Evolutionary conservation across 176 grass and related monocot species (phyloP).

Genomic region (Juncus inflexus): DNA sequence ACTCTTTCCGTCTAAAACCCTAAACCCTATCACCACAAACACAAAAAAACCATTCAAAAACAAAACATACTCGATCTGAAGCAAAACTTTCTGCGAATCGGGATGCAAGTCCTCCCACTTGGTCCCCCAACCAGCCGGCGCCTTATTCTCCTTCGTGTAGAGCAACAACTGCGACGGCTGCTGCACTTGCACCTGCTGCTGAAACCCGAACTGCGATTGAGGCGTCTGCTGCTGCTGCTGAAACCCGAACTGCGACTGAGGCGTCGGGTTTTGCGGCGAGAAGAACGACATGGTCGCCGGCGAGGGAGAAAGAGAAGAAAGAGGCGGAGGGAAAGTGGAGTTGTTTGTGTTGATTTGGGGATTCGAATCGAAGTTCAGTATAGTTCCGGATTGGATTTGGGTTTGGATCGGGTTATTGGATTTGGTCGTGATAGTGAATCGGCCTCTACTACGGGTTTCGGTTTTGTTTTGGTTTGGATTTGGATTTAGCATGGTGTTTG

Average conservation of each 20-base stretch:
- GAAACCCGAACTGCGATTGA: conserved; percentile 14
- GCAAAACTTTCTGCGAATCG: conserved; percentile 48
- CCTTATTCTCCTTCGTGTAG: conserved; percentile 42
- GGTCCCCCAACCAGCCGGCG: conserved; percentile 39
- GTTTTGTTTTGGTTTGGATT: not conserved
- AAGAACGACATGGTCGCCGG: conserved; percentile 4
- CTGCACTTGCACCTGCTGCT: conserved; percentile 13
- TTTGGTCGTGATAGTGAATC: not conserved
- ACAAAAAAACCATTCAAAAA: conserved; percentile 11
- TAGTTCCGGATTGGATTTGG: not conserved
- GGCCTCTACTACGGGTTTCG: not conserved
- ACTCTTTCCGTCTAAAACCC: conserved; percentile 19
- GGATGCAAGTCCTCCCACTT: conserved; percentile 62
- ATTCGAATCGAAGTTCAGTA: not conserved
- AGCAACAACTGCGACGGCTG: conserved; percentile 22
- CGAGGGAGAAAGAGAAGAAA: not conserved
- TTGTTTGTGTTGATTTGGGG: conserved; percentile 11
- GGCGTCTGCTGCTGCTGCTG: not conserved
- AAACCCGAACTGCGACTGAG: conserved; percentile 21
- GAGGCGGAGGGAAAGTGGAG: conserved; percentile 7
- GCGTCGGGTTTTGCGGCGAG: not conserved
- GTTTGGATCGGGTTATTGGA: not conserved
- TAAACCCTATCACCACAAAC: conserved; percentile 19
- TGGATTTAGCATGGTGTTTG: not conserved
- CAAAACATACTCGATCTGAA: conserved; percentile 57